phyloP scores from a whole-genome alignment of 2,329 filamentous ascomycete genomes.

The Rutstroemia sp. region DNA sequence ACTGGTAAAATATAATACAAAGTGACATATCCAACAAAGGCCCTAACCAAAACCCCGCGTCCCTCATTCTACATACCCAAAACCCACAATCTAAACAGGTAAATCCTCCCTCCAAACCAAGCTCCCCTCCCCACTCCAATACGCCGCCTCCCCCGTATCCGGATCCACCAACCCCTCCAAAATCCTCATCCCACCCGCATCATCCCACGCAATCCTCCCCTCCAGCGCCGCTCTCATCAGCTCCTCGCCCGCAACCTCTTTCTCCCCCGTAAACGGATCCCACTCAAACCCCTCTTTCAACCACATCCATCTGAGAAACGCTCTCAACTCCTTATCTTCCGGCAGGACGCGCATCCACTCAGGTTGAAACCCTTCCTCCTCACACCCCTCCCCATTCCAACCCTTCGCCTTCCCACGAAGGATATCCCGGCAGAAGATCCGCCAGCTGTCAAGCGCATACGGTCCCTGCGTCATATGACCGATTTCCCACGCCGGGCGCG shows the following conservation, averaged over 20 bases:
- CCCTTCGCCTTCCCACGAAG: constrained; percentile 58
- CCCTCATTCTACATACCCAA: background rate
- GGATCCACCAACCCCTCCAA: constrained; percentile 16
- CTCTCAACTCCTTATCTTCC: constrained; percentile 79
- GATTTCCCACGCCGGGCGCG: constrained; percentile 61
- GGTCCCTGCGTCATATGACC: constrained; percentile 75
- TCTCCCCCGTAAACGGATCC: constrained; percentile 65
- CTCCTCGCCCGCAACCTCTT: constrained; percentile 43
- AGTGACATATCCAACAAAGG: background rate
- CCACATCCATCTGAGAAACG: constrained; percentile 88
- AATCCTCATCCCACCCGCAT: constrained; percentile 30
- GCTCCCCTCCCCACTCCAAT: background rate
- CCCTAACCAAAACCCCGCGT: background rate
- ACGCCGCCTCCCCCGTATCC: background rate
- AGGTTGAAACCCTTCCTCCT: constrained; percentile 58
- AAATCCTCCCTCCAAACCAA: background rate
- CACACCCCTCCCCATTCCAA: constrained; percentile 60
- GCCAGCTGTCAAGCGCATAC: constrained; percentile 85
- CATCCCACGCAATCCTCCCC: constrained; percentile 41
- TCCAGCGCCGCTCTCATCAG: constrained; percentile 50
- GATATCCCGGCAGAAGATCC: constrained; percentile 83
- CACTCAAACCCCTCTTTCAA: constrained; percentile 77
- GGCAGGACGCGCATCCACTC: constrained; percentile 89
- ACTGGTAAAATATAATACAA: too few species aligned
- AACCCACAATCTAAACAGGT: background rate